Base-by-base conservation (phyloP, 2,329 filamentous ascomycete genomes). In the Emmonsia crescens region DNA sequence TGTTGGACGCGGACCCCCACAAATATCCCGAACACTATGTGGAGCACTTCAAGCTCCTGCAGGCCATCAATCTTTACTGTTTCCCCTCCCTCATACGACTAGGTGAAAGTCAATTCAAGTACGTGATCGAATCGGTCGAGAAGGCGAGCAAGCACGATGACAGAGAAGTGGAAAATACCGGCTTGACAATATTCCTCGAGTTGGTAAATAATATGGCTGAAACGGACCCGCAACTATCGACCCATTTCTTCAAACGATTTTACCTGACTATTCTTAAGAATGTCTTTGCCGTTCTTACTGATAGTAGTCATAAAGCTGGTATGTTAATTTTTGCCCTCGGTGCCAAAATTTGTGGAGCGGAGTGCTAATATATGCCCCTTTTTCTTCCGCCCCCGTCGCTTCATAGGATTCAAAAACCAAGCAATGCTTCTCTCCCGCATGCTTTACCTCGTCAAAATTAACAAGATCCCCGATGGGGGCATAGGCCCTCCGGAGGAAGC, bases 121-220 rank as follows among this genome's bases (percentile, higher is more conserved):
- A 97, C 72, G 92, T 99, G 70, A 97, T 99, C 67, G 94, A 99
- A 75, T 96, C 93, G 42, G 99, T 95, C 81, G 91, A 97, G 83
- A 99, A 94, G 95, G 94, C 95, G n/a, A 96, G 93, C 80, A 99
- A 99, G 81, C 94, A 99, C 76, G 94, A 99, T 79, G 99, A 99
- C 78, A 89, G 94, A 64, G 91, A 96, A 72, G 94, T 99, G 36
- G 94, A 99, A 77, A 91, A 89, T 67, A 95, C 94, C 46, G 94
- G 94, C 64, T 85, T 99, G 64, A 94, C 92, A 76, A 99, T 99
- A 94, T 97, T 93, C 75, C 85, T 96, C 67, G 94, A 99, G 78
- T 82, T 99, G 66, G 92, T 99, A 73, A 93, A 89, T 77, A 99
- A 99, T 77, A 96, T 99, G 80, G 91, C 93, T 9, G 93, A 96